phyloP scores from a whole-genome alignment of 495 filamentous ascomycete genomes.

The Podospora didyma region DNA sequence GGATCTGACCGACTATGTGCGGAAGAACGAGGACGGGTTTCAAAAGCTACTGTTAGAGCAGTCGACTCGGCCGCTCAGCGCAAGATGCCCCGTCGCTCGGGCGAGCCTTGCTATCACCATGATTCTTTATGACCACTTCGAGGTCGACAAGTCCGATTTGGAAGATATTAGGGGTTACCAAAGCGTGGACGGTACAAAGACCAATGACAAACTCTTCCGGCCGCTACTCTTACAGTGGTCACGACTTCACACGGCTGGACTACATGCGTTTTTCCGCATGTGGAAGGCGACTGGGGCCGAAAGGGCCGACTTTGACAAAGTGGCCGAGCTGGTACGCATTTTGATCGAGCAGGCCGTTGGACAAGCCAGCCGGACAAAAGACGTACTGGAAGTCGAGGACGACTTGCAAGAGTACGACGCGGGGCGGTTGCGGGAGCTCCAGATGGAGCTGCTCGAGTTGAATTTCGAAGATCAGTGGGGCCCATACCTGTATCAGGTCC shows the following conservation, averaged over 20 bases:
- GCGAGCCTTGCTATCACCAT: slow-evolving; percentile 84
- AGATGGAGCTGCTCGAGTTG: slow-evolving; percentile 89
- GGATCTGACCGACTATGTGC: slow-evolving; percentile 91
- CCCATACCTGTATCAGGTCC: slow-evolving; percentile 79
- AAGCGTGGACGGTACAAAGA: slow-evolving; percentile 68
- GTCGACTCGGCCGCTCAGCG: slow-evolving; percentile 62
- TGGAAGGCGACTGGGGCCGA: slow-evolving; percentile 89
- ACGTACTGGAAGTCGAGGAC: slow-evolving; percentile 84
- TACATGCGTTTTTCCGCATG: slow-evolving; percentile 87
- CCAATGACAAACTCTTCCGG: slow-evolving; percentile 82
- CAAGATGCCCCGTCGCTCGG: slow-evolving; percentile 83
- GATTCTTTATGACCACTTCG: slow-evolving; percentile 92
- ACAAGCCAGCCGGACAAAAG: slow-evolving; percentile 74
- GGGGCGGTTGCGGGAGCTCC: slow-evolving; percentile 70
- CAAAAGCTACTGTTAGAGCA: slow-evolving; percentile 91
- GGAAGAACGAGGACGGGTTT: slow-evolving; percentile 85
- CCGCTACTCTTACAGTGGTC: slow-evolving; percentile 93
- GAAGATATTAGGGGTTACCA: slow-evolving; percentile 78
- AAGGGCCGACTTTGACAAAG: slow-evolving; percentile 83
- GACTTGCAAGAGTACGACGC: slow-evolving; percentile 82
- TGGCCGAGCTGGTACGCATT: slow-evolving; percentile 84
- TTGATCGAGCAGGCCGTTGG: slow-evolving; percentile 91
- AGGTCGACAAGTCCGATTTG: slow-evolving; percentile 80
- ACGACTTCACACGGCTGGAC: slow-evolving; percentile 79
- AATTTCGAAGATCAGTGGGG: slow-evolving; percentile 95